Evolutionary conservation across 2,329 filamentous ascomycete genomes (phyloP).

Genomic region (Beauveria rudraprayagi): DNA sequence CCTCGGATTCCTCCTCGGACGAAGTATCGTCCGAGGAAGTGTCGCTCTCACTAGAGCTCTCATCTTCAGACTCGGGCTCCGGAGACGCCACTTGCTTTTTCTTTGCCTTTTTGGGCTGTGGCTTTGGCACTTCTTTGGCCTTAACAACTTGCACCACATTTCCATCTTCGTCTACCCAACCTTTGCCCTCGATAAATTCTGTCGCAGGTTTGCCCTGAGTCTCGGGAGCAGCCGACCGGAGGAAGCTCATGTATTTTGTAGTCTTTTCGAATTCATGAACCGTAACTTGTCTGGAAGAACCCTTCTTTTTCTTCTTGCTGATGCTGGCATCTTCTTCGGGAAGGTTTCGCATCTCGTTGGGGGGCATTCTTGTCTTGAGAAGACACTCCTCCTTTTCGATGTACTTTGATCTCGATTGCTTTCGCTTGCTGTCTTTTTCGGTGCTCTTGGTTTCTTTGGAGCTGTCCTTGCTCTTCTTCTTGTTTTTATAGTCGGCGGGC

Average conservation of each 20-base stretch:
- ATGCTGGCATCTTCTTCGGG: constrained; percentile 35
- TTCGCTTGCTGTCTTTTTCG: constrained; percentile 48
- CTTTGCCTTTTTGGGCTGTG: constrained; percentile 17
- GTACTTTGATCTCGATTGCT: constrained; percentile 65
- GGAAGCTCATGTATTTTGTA: constrained; percentile 71
- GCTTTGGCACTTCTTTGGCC: constrained; percentile 28
- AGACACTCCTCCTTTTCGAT: constrained; percentile 74
- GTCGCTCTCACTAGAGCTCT: constrained; percentile 33
- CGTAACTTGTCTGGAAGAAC: constrained; percentile 45
- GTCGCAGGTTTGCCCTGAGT: constrained; percentile 30
- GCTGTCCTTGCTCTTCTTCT: constrained; percentile 35
- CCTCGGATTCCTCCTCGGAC: constrained; percentile 13
- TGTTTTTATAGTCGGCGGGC: constrained; percentile 41
- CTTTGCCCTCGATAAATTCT: constrained; percentile 73
- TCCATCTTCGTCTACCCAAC: constrained; percentile 78
- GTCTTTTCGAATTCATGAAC: constrained; percentile 89
- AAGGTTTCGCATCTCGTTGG: constrained; percentile 35
- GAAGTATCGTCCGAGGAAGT: constrained; percentile 24
- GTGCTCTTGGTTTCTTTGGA: constrained; percentile 36
- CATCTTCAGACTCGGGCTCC: constrained; percentile 20
- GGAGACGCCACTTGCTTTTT: constrained; percentile 16
- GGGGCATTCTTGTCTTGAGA: constrained; percentile 69
- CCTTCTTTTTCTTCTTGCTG: constrained; percentile 54
- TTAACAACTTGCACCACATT: constrained; percentile 58
- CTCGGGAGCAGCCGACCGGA: constrained; percentile 45